Conservation (phyloP, 2,329 filamentous ascomycete species). For the Eurotiales sp. region DNA sequence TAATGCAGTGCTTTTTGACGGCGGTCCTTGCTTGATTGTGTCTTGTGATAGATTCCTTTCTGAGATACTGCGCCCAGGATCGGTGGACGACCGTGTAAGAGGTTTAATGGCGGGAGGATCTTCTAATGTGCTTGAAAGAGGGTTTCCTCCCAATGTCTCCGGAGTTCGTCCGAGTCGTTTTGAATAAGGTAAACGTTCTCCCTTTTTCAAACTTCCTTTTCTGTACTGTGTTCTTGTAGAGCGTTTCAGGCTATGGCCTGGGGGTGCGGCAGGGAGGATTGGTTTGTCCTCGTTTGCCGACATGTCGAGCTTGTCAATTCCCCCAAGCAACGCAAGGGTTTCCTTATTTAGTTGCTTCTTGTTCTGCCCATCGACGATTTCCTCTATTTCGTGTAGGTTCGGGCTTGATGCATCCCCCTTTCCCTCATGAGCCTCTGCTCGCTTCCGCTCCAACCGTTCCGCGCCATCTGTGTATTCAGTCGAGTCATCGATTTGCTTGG, state of each 20-base stretch:
- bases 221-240: slow-evolving; percentile 91
- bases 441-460: slow-evolving; percentile 70
- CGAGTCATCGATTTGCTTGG: slow-evolving; percentile 78
- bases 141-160: slow-evolving; percentile 58
- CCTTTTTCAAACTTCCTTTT: slow-evolving; percentile 78
- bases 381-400: slow-evolving; percentile 68
- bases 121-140: slow-evolving; percentile 35
- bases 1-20: slow-evolving; percentile 13
- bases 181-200: slow-evolving; percentile 70
- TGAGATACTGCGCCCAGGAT: slow-evolving; percentile 27
- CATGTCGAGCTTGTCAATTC: slow-evolving; percentile 42
- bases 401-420: slow-evolving; percentile 56
- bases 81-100: slow-evolving; percentile 34
- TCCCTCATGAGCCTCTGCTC: slow-evolving; percentile 55
- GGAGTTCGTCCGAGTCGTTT: slow-evolving; percentile 64
- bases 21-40: neutral
- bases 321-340: slow-evolving; percentile 55
- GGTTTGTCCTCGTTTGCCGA: slow-evolving; percentile 68
- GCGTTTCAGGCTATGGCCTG: slow-evolving; percentile 75
- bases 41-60: slow-evolving; percentile 8
- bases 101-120: slow-evolving; percentile 29
- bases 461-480: slow-evolving; percentile 77
- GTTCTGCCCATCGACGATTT: slow-evolving; percentile 68
- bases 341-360: slow-evolving; percentile 65
- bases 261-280: slow-evolving; percentile 71